Evolutionary conservation across 208 protist genomes (phyloP), one percentile per base, ranked within the genome.

Genomic region (Trypanosoma lewisi): DNA sequence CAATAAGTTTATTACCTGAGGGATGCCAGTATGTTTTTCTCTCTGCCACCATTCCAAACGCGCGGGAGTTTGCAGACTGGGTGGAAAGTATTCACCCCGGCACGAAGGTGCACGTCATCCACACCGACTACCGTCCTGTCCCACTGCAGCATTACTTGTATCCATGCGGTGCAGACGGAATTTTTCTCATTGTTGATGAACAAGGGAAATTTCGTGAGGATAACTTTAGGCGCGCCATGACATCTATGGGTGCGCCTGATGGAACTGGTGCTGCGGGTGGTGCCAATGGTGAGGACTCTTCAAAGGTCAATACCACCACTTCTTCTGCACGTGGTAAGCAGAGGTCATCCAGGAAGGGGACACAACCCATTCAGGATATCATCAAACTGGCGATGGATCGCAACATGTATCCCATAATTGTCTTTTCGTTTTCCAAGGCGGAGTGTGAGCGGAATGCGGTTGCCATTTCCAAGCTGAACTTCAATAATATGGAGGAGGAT

Each of bases 21-120:
- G 95, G 94, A 33, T 98, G 99, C 34, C 85, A 97, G 62, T 99
- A 99, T 71, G 98, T 99, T 23, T 99, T 99, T 74, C 93, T 99
- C n/a, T 99, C 97, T 2, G 99, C 99, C 17, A 99, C 99, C 6
- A 99, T 99, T 63, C 98, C 99, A n/a, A 99, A 99, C 82, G 98
- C 98, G 14, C 60, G 75, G 2, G 98, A 99, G 77, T 99, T 99
- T 79, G 98, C 98, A 6, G 80, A 96, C 44, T 99, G 99, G 99
- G 98, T 99, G 56, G 93, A 98, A 66, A 92, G 95, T 58, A 95
- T 98, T 50, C 97, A 99, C 67, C 85, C 97, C 4, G 80, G 73
- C 9, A 97, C 99, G 49, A 97, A 98, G 54, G 98, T 98, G 60
- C 96, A 99, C 71, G 98, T 99, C 14, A 97, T 99, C 23, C 99